Conservation (phyloP, 176 grass and related monocot genomes). For the Rhynchospora breviuscula region DNA sequence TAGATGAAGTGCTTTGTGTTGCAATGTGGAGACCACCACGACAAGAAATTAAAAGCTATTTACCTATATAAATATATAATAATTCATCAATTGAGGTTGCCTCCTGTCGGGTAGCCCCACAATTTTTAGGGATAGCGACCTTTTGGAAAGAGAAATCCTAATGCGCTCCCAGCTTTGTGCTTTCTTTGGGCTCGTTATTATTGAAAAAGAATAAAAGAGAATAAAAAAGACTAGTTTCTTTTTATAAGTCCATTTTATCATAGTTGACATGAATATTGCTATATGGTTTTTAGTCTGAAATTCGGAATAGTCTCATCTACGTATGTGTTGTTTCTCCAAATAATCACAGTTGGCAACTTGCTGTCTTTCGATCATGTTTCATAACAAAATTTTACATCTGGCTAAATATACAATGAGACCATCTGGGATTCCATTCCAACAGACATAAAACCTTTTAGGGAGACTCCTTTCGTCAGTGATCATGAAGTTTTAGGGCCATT, state of each 20-base stretch:
- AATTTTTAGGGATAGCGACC: conserved; percentile 29
- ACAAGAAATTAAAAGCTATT: conserved; percentile 39
- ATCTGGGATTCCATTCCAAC: too few species aligned
- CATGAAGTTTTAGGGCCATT: too few species aligned
- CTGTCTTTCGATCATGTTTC: too few species aligned
- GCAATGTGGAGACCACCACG: conserved; percentile 65
- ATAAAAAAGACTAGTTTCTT: neutral
- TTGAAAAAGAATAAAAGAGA: neutral
- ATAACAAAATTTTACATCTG: too few species aligned
- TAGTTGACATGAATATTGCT: too few species aligned
- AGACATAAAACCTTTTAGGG: too few species aligned
- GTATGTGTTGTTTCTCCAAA: too few species aligned
- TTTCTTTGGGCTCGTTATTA: neutral
- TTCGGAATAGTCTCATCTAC: too few species aligned
- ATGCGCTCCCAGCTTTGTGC: neutral
- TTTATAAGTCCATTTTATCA: neutral
- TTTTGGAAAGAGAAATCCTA: neutral
- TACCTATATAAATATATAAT: conserved; percentile 24
- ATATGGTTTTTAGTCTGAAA: too few species aligned
- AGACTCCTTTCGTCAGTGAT: too few species aligned
- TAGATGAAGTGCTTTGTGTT: conserved; percentile 35
- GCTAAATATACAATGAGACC: too few species aligned
- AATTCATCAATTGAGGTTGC: conserved; percentile 54
- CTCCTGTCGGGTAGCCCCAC: conserved; percentile 39
- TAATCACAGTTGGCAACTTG: too few species aligned